Evolutionary conservation across 176 grass and related monocot genomes (phyloP).

Genomic region (Juncus effusus): DNA sequence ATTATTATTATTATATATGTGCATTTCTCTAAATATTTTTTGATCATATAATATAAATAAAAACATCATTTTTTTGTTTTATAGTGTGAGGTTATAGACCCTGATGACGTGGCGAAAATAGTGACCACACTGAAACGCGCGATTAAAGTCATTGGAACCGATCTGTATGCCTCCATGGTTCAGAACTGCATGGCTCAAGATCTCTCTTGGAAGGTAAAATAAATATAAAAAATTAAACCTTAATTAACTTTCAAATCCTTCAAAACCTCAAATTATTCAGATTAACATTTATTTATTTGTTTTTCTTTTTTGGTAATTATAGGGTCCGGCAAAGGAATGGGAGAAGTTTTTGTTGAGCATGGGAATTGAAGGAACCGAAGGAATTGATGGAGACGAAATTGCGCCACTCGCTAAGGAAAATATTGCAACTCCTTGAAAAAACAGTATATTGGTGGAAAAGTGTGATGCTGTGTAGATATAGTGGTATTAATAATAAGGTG

Average conservation of each 20-base stretch:
- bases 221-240: not conserved
- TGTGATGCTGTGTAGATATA: not conserved
- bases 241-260: not conserved
- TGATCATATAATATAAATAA: not conserved
- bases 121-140: conserved; percentile 56
- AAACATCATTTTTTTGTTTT: not conserved
- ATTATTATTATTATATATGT: not conserved
- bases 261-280: not conserved
- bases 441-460: conserved; percentile 2
- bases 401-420: conserved; percentile 82
- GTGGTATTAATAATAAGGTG: not conserved
- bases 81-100: conserved; percentile 59
- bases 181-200: conserved; percentile 91
- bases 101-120: conserved; percentile 58
- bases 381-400: conserved; percentile 67
- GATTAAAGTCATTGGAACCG: conserved; percentile 52
- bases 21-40: not conserved
- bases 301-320: not conserved
- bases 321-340: conserved; percentile 87
- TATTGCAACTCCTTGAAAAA: conserved; percentile 69
- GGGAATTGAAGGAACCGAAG: conserved; percentile 50
- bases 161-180: conserved; percentile 58
- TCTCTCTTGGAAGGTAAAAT: conserved; percentile 93
- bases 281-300: not conserved
- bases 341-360: conserved; percentile 54